These are phyloP conservation scores for Boletus sensibilis DNA, from an alignment of 768 basidiomycete species.

Conservation along the genomic window DNA sequence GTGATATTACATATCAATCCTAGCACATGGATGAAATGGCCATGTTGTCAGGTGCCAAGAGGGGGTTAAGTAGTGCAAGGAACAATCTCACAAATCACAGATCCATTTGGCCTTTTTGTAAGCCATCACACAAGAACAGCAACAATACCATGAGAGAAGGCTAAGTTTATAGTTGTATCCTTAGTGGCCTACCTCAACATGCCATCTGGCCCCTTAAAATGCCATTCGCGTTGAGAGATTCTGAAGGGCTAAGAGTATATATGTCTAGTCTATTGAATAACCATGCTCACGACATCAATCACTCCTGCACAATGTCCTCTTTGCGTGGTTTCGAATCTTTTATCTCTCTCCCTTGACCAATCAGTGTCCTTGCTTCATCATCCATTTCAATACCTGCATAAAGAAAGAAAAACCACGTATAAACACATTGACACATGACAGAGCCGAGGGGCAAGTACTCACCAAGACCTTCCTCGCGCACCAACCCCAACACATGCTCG, in stretches of 20 bases:
- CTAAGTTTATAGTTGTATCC: no score
- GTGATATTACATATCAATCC: no score
- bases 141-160: no score
- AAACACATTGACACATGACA: background rate
- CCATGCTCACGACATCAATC: constrained; percentile 10
- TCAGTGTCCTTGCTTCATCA: constrained; percentile 77
- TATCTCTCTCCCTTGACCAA: constrained; percentile 81
- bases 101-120: no score
- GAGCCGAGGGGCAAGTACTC: constrained; percentile 19
- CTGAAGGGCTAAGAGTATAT: background rate
- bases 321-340: constrained; percentile 82
- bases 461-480: constrained; percentile 86
- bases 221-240: background rate
- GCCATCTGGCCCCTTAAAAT: background rate
- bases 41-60: no score
- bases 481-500: constrained; percentile 88
- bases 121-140: no score
- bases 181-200: background rate
- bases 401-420: background rate
- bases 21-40: no score
- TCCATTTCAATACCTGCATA: constrained; percentile 76
- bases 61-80: no score
- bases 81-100: no score
- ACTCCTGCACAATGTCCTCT: constrained; percentile 91
- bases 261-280: constrained; percentile 13